Evolutionary conservation across 2,329 filamentous ascomycete genomes (phyloP), one percentile per base, ranked within the genome.

Genomic region (Colletotrichum sp.): DNA sequence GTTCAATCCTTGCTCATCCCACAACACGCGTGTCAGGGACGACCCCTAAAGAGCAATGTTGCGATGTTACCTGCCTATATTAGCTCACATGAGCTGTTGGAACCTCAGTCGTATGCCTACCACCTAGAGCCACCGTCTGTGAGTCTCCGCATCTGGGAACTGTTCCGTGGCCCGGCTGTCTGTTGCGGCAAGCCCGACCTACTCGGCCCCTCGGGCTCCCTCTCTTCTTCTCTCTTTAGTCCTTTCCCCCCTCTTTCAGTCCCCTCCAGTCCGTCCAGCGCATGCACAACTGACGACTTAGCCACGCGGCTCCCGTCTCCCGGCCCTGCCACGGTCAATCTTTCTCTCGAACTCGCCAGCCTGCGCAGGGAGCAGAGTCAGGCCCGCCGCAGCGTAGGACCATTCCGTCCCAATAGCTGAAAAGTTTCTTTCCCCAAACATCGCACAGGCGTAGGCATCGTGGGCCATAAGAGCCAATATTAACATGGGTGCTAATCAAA

Each of bases 401-500:
- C 30, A 32, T 36, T 15, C 36, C 44, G 30, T 69, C 22, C 59
- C 70, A 65, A 65, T 76, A 69, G 73, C 29, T 61, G 55, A 59
- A 59, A 75, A 57, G 32, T 36, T 69, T 72, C 55, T 44, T 67
- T 32, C 44, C 69, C 16, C 22, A 69, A 25, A 16, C 29, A 39
- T 63, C 29, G 32, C 7, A 32, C 25, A 44, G 30, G n/a, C 36
- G 39, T 30, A 25, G 39, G 55, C 27, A 36, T 63, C 70, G 57
- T 69, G 70, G 64, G 30, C 30, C 57, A 16, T 32, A 3, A 32
- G 12, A 36, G 25, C 22, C 55, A 68, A 61, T 76, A 69, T 76
- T 69, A n/a, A 49, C 70, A 73, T 73, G 70, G 73, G 52, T 76
- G 44, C 27, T 64, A 68, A 69, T 65, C 57, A 64, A 73, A 61